phyloP scores from a whole-genome alignment of 495 filamentous ascomycete genomes.

The Penicillium robsamsonii region DNA sequence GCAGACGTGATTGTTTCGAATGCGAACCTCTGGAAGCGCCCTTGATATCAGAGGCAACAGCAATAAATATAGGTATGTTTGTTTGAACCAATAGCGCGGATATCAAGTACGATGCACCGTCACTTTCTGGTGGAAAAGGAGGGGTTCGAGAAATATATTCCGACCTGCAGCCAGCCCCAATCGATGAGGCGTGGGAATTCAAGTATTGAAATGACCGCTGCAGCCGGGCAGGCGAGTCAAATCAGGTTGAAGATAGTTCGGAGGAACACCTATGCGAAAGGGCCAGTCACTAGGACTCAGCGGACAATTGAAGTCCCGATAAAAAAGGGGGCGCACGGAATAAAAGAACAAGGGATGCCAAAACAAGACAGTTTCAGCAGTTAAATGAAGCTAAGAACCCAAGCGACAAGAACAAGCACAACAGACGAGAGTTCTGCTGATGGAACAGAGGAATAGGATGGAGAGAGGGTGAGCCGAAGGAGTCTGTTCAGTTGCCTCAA shows the following conservation, averaged over 20 bases:
- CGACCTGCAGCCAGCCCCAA: constrained; percentile 21
- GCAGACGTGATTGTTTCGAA: not conserved
- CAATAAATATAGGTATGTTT: not conserved
- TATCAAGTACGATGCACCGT: constrained; percentile 20
- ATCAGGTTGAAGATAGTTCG: constrained; percentile 21
- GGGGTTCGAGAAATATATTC: constrained; percentile 9
- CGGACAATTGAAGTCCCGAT: constrained; percentile 2
- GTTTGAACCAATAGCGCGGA: constrained; percentile 2
- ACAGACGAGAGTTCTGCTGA: constrained; percentile 14
- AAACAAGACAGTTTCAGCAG: constrained; percentile 6
- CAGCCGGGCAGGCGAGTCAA: constrained; percentile 38
- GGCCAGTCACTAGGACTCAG: constrained; percentile 25
- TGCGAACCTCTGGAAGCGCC: not conserved
- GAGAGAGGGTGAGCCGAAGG: constrained; percentile 29
- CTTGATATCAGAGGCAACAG: not conserved
- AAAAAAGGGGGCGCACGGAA: constrained; percentile 19
- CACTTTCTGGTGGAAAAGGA: constrained; percentile 12
- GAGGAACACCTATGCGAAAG: constrained; percentile 17
- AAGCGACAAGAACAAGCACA: constrained; percentile 6
- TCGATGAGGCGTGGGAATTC: constrained; percentile 50
- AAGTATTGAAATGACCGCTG: constrained; percentile 60
- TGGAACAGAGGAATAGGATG: constrained; percentile 15
- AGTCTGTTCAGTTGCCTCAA: constrained; percentile 26
- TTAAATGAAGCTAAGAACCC: constrained; percentile 1
- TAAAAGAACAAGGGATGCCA: constrained; percentile 12